These are phyloP conservation scores for Helicostylum pulchrum DNA, from an alignment of 192 early-diverging fungal species.

Conservation along the genomic window DNA sequence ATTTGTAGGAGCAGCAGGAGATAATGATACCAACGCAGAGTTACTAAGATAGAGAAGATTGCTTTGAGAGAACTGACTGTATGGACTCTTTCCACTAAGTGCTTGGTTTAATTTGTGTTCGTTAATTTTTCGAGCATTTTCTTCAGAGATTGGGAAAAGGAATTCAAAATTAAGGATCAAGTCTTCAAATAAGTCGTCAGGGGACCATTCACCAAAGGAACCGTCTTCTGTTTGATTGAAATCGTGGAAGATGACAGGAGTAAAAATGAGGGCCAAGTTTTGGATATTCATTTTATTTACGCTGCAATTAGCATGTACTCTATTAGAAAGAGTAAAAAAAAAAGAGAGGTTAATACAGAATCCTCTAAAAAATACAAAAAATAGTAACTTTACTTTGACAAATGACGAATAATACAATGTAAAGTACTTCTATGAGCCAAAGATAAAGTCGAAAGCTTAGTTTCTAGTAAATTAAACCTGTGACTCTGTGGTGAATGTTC, in stretches of 20 bases:
- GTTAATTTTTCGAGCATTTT: background rate
- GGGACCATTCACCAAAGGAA: conserved; percentile 19
- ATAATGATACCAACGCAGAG: background rate
- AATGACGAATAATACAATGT: conserved; percentile 50
- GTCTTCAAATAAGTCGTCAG: conserved; percentile 32
- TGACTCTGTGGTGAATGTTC: conserved; percentile 13
- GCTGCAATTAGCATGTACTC: conserved; percentile 45
- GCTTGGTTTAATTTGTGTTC: conserved; percentile 3
- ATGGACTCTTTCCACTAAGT: conserved; percentile 1
- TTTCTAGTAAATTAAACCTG: conserved; percentile 36
- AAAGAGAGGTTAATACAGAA: background rate
- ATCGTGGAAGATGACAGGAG: conserved; percentile 60
- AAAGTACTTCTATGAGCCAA: conserved; percentile 52
- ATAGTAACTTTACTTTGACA: conserved; percentile 43
- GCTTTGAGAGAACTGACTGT: conserved; percentile 12
- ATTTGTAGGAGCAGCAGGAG: background rate
- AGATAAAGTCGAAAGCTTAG: conserved; percentile 40
- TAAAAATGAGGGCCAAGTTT: conserved; percentile 65
- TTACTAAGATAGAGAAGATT: conserved; percentile 4
- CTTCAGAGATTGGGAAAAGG: conserved; percentile 1
- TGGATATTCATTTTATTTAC: conserved; percentile 66
- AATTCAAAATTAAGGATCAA: conserved; percentile 18
- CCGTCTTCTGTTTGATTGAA: conserved; percentile 39
- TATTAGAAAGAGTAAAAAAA: too few relatives aligned
- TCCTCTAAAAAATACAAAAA: background rate